Evolutionary conservation across 345 rosid genomes (phyloP).

Genomic region (Toxicodendron radicans): DNA sequence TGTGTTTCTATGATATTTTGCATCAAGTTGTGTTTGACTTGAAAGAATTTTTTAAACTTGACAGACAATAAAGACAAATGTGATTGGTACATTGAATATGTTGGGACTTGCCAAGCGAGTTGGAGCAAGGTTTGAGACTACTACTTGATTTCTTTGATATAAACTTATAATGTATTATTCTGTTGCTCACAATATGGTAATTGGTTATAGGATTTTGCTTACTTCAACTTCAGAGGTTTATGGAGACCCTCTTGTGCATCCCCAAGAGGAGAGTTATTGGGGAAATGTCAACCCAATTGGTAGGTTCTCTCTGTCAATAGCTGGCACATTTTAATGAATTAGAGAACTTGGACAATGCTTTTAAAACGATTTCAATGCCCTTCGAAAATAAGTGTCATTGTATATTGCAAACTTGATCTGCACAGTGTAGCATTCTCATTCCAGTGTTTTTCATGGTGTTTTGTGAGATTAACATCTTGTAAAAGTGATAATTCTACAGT

Average conservation of each 20-base stretch:
- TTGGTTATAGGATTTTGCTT: constrained; percentile 72
- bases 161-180: neutral
- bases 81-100: constrained; percentile 94
- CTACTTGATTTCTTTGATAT: neutral
- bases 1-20: neutral
- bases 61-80: constrained; percentile 97
- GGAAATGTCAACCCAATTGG: constrained; percentile 99
- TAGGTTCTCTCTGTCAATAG: constrained; percentile 19
- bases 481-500: neutral
- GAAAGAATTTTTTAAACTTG: neutral
- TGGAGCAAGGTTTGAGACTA: constrained; percentile 74
- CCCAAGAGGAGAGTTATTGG: constrained; percentile 89
- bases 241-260: constrained; percentile 93
- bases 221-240: constrained; percentile 96
- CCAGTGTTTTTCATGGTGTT: neutral
- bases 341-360: neutral
- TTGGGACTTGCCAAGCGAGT: constrained; percentile 97
- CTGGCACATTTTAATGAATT: neutral
- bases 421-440: neutral
- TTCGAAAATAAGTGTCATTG: neutral
- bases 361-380: neutral
- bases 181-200: neutral
- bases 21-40: constrained; percentile 2
- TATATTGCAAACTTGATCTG: neutral
- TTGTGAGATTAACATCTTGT: neutral